These are phyloP conservation scores for Neonectria coccinea DNA, from an alignment of 2,329 filamentous ascomycete species.

Conservation along the genomic window DNA sequence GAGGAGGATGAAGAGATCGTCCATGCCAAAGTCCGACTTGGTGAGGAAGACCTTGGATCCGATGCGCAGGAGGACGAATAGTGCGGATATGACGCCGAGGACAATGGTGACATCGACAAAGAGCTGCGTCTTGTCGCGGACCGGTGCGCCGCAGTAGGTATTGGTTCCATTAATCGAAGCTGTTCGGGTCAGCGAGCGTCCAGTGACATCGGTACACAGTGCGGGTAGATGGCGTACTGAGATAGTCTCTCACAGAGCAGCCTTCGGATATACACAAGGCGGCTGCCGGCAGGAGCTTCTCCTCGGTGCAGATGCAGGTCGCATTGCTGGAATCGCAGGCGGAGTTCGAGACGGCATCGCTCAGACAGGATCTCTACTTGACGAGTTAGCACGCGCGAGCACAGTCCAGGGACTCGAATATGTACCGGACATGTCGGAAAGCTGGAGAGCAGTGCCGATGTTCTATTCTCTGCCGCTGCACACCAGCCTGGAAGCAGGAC, in stretches of 20 bases:
- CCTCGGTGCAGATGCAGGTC: conserved; percentile 38
- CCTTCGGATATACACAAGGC: conserved; percentile 32
- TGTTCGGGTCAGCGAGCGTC: conserved; percentile 16
- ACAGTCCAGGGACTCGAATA: neutral
- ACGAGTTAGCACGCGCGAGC: conserved; percentile 22
- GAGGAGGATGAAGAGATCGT: conserved; percentile 29
- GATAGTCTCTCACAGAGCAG: conserved; percentile 34
- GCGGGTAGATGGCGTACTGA: conserved; percentile 21
- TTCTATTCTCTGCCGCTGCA: conserved; percentile 17
- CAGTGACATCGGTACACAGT: neutral
- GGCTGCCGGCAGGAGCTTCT: conserved; percentile 30
- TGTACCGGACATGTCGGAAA: conserved; percentile 35
- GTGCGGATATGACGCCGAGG: conserved; percentile 29
- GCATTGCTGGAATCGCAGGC: conserved; percentile 37
- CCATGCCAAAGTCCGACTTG: conserved; percentile 28
- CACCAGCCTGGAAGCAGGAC: conserved; percentile 22
- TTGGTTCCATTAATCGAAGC: conserved; percentile 29
- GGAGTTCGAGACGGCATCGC: conserved; percentile 14
- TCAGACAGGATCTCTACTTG: conserved; percentile 28
- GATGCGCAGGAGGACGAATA: conserved; percentile 33
- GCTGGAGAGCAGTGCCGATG: conserved; percentile 27
- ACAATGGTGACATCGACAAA: conserved; percentile 30
- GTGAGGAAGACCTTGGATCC: conserved; percentile 32
- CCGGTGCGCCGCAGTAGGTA: conserved; percentile 19
- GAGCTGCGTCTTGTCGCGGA: conserved; percentile 25